These are phyloP conservation scores for Didymella pinodella DNA, from an alignment of 2,329 filamentous ascomycete genomes.

Conservation along the genomic window DNA sequence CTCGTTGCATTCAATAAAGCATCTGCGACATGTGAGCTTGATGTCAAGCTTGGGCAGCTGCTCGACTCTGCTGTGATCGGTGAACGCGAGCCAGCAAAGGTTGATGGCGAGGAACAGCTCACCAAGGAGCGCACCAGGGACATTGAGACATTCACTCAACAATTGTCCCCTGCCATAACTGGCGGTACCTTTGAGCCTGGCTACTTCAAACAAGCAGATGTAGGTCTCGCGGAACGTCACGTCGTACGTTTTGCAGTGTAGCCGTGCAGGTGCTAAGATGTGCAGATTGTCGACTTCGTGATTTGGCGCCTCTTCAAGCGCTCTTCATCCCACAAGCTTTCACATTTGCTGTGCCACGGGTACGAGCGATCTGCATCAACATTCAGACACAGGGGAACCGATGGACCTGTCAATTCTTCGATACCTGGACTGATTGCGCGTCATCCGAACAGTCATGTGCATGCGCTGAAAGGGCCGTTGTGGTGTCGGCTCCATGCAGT, in stretches of 20 bases:
- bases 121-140: conserved; percentile 47
- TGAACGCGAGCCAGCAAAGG: conserved; percentile 49
- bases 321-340: conserved; percentile 62
- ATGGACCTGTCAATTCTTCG: conserved; percentile 50
- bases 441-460: conserved; percentile 74
- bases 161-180: conserved; percentile 47
- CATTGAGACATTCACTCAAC: conserved; percentile 56
- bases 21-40: conserved; percentile 51
- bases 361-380: conserved; percentile 64
- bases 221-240: conserved; percentile 38
- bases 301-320: conserved; percentile 79
- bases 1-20: conserved; percentile 19
- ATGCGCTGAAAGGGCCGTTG: conserved; percentile 70
- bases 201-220: conserved; percentile 54
- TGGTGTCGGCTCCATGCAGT: conserved; percentile 81
- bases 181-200: conserved; percentile 43
- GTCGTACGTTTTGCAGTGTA: neutral
- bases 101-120: conserved; percentile 59
- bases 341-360: conserved; percentile 84
- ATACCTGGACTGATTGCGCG: conserved; percentile 72
- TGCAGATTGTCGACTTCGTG: conserved; percentile 59
- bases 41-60: conserved; percentile 59
- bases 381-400: conserved; percentile 37
- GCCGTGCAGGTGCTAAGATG: conserved; percentile 23
- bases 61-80: conserved; percentile 77